A percentile compares a stretch with the other conserved stretches of the same genome.
These are phyloP conservation scores for Tuber calosporum DNA, from an alignment of 495 filamentous ascomycete species.

Conservation along the genomic window DNA sequence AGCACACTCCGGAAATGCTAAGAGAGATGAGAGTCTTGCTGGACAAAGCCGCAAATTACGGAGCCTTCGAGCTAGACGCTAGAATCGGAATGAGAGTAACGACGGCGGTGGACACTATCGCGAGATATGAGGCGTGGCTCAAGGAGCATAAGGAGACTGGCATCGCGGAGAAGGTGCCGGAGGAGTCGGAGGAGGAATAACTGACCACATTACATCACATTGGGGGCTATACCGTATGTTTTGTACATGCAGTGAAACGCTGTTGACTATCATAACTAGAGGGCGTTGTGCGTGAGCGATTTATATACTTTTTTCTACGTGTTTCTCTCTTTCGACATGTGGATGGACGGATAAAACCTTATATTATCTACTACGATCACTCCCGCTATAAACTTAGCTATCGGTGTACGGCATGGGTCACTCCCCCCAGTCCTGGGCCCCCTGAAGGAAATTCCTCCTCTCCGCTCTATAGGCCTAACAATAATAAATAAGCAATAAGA, in stretches of 20 bases:
- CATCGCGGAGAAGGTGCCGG: background rate
- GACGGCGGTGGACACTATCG: constrained; percentile 69
- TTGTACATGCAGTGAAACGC: constrained; percentile 8
- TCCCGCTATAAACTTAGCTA: too few species aligned
- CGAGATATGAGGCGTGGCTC: constrained; percentile 34
- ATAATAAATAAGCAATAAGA: too few species aligned
- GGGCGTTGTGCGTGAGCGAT: background rate
- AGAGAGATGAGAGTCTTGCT: constrained; percentile 35
- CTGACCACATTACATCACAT: background rate
- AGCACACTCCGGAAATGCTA: background rate
- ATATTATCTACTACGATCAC: too few species aligned
- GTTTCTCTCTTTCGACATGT: background rate
- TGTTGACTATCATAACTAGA: constrained; percentile 7
- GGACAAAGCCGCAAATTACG: constrained; percentile 69
- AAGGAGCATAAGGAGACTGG: background rate
- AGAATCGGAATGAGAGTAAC: constrained; percentile 78
- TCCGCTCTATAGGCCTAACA: too few species aligned
- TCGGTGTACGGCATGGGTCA: too few species aligned
- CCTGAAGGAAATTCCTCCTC: too few species aligned
- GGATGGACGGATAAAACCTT: background rate
- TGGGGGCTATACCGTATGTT: constrained; percentile 15
- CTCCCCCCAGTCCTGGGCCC: too few species aligned
- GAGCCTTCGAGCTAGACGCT: constrained; percentile 77
- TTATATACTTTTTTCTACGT: constrained; percentile 6
- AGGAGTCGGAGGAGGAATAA: background rate